These are phyloP conservation scores for Didymella keratinophila DNA, from an alignment of 2,329 filamentous ascomycete species.

Conservation along the genomic window DNA sequence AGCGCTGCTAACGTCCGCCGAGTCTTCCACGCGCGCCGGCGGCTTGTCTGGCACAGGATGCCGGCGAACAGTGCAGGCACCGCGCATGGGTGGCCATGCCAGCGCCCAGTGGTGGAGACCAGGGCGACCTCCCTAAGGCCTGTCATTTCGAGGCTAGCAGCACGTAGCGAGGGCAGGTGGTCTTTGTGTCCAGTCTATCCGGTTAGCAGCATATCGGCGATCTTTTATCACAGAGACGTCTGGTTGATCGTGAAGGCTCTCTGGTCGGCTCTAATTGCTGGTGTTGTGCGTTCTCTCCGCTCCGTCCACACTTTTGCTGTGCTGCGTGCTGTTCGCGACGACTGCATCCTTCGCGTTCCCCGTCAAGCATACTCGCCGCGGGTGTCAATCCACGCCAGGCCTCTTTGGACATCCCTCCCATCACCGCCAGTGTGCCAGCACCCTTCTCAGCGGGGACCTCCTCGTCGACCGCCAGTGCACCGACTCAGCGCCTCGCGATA, in stretches of 20 bases:
- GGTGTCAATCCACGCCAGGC: background rate
- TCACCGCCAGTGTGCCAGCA: background rate
- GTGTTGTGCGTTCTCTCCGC: slow-evolving; percentile 1
- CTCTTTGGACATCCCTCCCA: slow-evolving; percentile 16
- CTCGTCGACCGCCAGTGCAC: slow-evolving; percentile 25
- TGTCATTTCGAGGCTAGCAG: slow-evolving; percentile 11
- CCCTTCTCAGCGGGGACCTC: slow-evolving; percentile 12
- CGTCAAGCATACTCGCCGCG: slow-evolving; percentile 2
- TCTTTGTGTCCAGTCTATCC: slow-evolving; percentile 12
- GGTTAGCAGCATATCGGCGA: slow-evolving; percentile 9
- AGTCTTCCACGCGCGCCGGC: slow-evolving; percentile 18
- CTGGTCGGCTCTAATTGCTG: background rate
- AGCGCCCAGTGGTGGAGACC: slow-evolving; percentile 13
- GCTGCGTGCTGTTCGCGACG: background rate
- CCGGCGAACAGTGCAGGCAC: slow-evolving; percentile 3
- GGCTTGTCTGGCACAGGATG: slow-evolving; percentile 12
- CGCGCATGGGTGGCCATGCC: slow-evolving; percentile 6
- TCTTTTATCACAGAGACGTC: slow-evolving; percentile 16
- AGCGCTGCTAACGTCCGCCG: slow-evolving; percentile 10
- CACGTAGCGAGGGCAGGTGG: slow-evolving; percentile 20
- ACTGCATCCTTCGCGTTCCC: background rate
- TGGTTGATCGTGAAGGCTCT: slow-evolving; percentile 6
- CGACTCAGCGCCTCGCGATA: slow-evolving; percentile 11
- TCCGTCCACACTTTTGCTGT: slow-evolving; percentile 1
- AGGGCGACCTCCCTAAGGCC: slow-evolving; percentile 13